Percentiles rank a stretch among this genome's conserved stretches.
These are phyloP conservation scores for Monilinia laxa DNA, from an alignment of 2,329 filamentous ascomycete species.

Conservation along the genomic window DNA sequence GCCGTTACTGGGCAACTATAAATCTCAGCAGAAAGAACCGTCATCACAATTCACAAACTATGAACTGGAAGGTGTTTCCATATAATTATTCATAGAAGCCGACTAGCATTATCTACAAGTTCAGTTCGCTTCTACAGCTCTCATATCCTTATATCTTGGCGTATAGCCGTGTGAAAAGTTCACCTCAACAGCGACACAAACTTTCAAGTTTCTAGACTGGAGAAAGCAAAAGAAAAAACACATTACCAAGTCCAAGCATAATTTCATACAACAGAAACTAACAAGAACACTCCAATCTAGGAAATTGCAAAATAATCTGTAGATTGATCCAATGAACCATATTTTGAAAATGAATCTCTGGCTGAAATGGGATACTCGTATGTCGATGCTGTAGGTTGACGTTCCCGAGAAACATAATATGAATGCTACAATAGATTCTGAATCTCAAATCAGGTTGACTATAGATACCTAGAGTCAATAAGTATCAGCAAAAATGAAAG, in stretches of 20 bases:
- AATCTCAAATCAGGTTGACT: neutral
- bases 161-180: neutral
- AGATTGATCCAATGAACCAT: neutral
- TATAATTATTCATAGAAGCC: too few species aligned
- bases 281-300: neutral
- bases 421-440: neutral
- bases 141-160: too few species aligned
- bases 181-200: neutral
- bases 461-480: conserved; percentile 1
- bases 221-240: neutral
- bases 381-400: conserved; percentile 26
- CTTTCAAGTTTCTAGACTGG: neutral
- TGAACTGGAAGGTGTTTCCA: neutral
- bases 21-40: neutral
- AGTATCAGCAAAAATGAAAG: neutral
- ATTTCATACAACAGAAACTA: conserved; percentile 1
- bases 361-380: conserved; percentile 28
- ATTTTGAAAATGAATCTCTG: conserved; percentile 28
- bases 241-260: neutral
- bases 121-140: too few species aligned
- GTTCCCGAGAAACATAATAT: neutral
- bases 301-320: neutral
- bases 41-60: neutral
- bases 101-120: too few species aligned
- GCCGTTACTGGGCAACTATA: neutral